phyloP scores from a whole-genome alignment of 2,329 filamentous ascomycete genomes.

The Hirsutella rhossiliensis region DNA sequence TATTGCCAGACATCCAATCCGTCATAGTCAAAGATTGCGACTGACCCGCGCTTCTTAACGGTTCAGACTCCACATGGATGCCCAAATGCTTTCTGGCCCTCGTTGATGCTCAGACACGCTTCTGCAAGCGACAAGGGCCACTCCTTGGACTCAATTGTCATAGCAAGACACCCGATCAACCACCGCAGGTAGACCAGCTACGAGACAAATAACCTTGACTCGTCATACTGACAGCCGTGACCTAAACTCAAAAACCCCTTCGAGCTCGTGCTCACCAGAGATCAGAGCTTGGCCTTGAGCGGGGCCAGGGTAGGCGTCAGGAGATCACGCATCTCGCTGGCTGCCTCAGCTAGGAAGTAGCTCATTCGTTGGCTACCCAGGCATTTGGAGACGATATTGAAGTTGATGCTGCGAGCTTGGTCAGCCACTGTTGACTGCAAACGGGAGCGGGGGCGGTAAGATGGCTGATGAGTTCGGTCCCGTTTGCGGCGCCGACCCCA shows the following conservation, averaged over 20 bases:
- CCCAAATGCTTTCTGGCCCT: no score
- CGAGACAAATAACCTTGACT: neutral
- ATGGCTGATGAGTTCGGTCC: neutral
- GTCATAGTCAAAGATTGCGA: no score
- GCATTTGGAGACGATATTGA: conserved; percentile 93
- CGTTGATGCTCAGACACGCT: no score
- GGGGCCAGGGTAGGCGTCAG: conserved; percentile 68
- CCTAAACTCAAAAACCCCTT: neutral
- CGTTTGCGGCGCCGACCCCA: neutral
- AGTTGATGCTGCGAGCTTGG: conserved; percentile 59
- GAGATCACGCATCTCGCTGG: conserved; percentile 77
- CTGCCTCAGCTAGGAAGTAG: conserved; percentile 90
- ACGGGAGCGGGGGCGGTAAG: neutral
- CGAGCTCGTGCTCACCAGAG: neutral
- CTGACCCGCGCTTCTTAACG: no score
- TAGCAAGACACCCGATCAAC: no score
- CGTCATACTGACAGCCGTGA: neutral
- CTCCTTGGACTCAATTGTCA: no score
- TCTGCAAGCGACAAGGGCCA: no score
- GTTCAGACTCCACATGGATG: no score
- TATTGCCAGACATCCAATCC: no score
- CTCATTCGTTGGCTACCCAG: conserved; percentile 88
- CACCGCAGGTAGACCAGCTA: no score
- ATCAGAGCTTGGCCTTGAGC: conserved; percentile 78
- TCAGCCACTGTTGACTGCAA: neutral